Percentiles rank a stretch among this genome's conserved stretches.
phyloP scores from a whole-genome alignment of 2,329 filamentous ascomycete genomes.

The Diaporthe humulicola region DNA sequence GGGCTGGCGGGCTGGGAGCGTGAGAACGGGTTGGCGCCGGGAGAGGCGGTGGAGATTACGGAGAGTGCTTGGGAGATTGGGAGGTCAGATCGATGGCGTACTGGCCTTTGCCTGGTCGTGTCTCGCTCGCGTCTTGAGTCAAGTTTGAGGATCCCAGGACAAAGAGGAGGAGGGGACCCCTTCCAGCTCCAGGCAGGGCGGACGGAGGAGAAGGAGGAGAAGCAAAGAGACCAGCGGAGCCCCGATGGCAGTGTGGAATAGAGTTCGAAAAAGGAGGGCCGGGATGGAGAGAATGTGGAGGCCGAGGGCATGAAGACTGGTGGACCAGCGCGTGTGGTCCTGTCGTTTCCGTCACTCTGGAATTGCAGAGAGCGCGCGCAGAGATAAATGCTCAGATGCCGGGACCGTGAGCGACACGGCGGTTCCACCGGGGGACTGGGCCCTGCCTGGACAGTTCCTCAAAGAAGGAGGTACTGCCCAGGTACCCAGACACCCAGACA shows the following conservation, averaged over 20 bases:
- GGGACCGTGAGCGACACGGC: slow-evolving; percentile 24
- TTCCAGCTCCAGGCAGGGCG: slow-evolving; percentile 1
- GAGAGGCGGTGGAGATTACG: slow-evolving; percentile 32
- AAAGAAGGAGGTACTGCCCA: not conserved
- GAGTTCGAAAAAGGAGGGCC: not conserved
- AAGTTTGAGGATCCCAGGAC: slow-evolving; percentile 37
- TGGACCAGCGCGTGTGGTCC: slow-evolving; percentile 7
- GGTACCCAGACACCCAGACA: not conserved
- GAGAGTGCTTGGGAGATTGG: slow-evolving; percentile 17
- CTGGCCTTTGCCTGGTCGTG: not conserved
- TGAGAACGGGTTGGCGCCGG: slow-evolving; percentile 17
- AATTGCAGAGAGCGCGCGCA: not conserved
- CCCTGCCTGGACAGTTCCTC: not conserved
- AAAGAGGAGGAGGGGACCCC: slow-evolving; percentile 8
- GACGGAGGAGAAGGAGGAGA: not conserved
- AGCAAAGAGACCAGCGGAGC: not conserved
- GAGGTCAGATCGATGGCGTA: slow-evolving; percentile 35
- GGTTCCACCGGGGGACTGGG: slow-evolving; percentile 5
- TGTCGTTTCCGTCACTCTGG: slow-evolving; percentile 7
- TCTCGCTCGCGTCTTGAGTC: slow-evolving; percentile 36
- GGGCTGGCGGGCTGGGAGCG: not conserved
- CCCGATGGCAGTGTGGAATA: slow-evolving; percentile 5
- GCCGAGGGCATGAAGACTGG: slow-evolving; percentile 10
- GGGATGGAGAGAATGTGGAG: slow-evolving; percentile 30
- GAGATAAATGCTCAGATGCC: slow-evolving; percentile 5